A percentile compares a stretch with the other conserved stretches of the same genome.
phyloP scores from a whole-genome alignment of 2,329 filamentous ascomycete genomes.

The Aspergillus pseudoglaucus region DNA sequence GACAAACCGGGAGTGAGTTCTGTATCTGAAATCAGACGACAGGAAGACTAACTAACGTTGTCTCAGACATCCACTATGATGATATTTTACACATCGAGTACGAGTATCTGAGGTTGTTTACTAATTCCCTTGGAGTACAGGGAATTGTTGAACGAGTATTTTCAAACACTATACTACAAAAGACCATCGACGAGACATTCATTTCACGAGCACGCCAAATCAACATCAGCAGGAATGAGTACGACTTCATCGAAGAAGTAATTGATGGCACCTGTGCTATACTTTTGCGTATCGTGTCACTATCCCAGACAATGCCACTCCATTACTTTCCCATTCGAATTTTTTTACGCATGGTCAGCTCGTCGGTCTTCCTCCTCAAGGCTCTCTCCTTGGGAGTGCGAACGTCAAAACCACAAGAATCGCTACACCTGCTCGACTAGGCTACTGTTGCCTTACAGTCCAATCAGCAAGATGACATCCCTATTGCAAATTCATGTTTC shows the following conservation, averaged over 20 bases:
- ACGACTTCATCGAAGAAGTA: constrained; percentile 51
- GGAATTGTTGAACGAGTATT: constrained; percentile 50
- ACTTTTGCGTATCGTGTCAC: constrained; percentile 43
- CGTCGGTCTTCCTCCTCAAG: constrained; percentile 50
- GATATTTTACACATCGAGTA: constrained; percentile 50
- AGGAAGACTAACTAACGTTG: too few relatives aligned
- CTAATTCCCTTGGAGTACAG: constrained; percentile 47
- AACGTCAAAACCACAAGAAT: constrained; percentile 44
- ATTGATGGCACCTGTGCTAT: constrained; percentile 50
- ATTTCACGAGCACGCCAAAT: constrained; percentile 34
- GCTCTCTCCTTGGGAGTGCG: constrained; percentile 45
- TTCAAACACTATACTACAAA: constrained; percentile 14
- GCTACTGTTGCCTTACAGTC: constrained; percentile 44
- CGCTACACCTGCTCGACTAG: constrained; percentile 43
- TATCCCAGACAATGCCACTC: constrained; percentile 41
- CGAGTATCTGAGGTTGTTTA: constrained; percentile 41
- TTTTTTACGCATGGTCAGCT: constrained; percentile 49
- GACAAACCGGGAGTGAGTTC: constrained; percentile 32
- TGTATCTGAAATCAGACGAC: constrained; percentile 30
- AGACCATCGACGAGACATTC: constrained; percentile 16
- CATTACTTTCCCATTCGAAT: constrained; percentile 49
- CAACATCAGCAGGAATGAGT: constrained; percentile 45
- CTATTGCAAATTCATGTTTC: constrained; percentile 44
- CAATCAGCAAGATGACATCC: constrained; percentile 46
- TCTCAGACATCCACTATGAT: not conserved